These are phyloP conservation scores for Opeltia flavorubescens DNA, from an alignment of 495 filamentous ascomycete genomes.

Conservation along the genomic window DNA sequence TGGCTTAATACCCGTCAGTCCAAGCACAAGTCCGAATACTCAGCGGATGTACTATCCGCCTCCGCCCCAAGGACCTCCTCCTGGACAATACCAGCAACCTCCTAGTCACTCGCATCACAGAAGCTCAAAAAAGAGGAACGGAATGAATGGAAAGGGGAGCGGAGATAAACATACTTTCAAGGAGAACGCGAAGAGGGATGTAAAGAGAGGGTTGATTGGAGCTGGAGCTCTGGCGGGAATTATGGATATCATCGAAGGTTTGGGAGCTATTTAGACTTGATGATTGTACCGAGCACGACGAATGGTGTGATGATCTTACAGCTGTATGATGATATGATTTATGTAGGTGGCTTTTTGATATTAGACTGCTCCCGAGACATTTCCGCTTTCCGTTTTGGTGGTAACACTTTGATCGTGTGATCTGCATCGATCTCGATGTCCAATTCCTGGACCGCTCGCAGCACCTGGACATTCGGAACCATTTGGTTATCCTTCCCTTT, in stretches of 20 bases:
- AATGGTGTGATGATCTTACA: too few relatives aligned
- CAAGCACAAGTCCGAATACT: constrained; percentile 7
- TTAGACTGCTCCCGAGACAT: too few relatives aligned
- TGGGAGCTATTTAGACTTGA: constrained; percentile 14
- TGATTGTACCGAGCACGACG: too few relatives aligned
- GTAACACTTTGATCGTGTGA: too few relatives aligned
- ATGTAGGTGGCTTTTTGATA: too few relatives aligned
- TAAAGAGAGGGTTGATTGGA: constrained; percentile 26
- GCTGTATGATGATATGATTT: too few relatives aligned
- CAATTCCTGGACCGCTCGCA: too few relatives aligned
- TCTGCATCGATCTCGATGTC: too few relatives aligned
- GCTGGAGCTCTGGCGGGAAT: constrained; percentile 31
- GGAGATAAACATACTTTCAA: constrained; percentile 9
- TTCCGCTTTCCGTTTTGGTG: too few relatives aligned
- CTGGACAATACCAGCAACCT: constrained; percentile 1
- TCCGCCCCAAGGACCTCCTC: not conserved
- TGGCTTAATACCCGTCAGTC: constrained; percentile 1
- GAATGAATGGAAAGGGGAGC: constrained; percentile 14
- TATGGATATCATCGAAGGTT: constrained; percentile 30
- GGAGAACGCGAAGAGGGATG: constrained; percentile 19
- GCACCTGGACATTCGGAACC: too few relatives aligned
- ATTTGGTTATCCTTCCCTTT: too few relatives aligned
- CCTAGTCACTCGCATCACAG: constrained; percentile 1
- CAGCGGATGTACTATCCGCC: constrained; percentile 12
- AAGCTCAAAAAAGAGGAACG: constrained; percentile 14